Conservation (phyloP, 257 asterid species). For the Cordia subcordata region DNA sequence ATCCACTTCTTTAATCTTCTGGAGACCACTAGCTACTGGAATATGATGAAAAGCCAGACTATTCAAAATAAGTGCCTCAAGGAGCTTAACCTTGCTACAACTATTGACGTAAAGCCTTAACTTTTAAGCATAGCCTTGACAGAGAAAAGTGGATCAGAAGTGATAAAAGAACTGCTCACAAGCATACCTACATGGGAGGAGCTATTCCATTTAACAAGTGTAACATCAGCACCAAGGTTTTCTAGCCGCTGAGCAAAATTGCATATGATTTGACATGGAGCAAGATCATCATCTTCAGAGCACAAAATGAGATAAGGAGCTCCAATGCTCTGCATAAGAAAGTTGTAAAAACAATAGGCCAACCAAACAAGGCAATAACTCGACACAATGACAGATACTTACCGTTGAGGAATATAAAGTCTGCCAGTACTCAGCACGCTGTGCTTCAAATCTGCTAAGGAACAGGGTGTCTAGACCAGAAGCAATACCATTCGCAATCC, state of each 20-base stretch:
- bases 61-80: too few species aligned
- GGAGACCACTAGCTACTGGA: too few species aligned
- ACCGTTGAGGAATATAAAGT: constrained; percentile 81
- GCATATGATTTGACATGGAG: constrained; percentile 56
- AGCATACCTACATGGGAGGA: constrained; percentile 89
- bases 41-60: too few species aligned
- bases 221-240: constrained; percentile 75
- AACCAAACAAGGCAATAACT: not conserved
- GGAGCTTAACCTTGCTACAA: not conserved
- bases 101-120: not conserved
- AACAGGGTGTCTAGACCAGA: constrained; percentile 79
- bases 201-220: constrained; percentile 66
- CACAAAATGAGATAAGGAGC: constrained; percentile 91
- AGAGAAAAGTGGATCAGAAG: not conserved
- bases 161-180: constrained; percentile 1
- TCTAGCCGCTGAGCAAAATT: constrained; percentile 73
- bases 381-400: constrained; percentile 26
- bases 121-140: not conserved
- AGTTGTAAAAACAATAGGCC: constrained; percentile 9
- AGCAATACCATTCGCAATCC: constrained; percentile 66
- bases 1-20: too few species aligned
- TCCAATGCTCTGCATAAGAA: constrained; percentile 50
- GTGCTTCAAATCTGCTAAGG: constrained; percentile 67
- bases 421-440: constrained; percentile 97
- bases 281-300: constrained; percentile 95